Evolutionary conservation across 2,329 filamentous ascomycete species (phyloP), one percentile per base, ranked within the genome.

Genomic region (Stagonosporopsis tanaceti): DNA sequence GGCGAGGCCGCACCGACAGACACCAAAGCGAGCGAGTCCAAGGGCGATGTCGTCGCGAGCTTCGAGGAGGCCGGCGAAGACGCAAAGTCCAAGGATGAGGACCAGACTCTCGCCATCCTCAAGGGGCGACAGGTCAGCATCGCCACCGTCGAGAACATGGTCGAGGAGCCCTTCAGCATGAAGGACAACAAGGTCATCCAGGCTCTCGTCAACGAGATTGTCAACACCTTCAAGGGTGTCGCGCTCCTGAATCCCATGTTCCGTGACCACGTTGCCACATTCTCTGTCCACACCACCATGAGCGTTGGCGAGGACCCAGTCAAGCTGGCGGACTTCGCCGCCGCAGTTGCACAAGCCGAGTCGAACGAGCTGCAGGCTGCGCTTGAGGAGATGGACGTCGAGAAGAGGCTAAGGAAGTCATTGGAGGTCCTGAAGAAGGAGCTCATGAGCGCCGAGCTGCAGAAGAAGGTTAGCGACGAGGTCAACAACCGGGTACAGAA

Each of bases 181-280:
- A 92, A 92, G 73, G 96, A 94, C 78, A 95, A 90, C 70, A 89
- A 89, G 17, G 88, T 95, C 32, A 93, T 98, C 59, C 89, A 92
- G 53, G 95, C 95, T 12, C 88, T 99, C 42, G 95, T 94, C 47
- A 97, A 94, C 71, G 96, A 99, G 79, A 98, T 99, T 60, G 93
- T 99, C 74, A 98, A 97, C 75, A 95, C 97, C 0, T 98, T 97
- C 83, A 98, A 97, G 79, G 93, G 98, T 75, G 92, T 99, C 51
- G 94, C 94, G 9, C 90, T 88, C 41, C 87, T 97, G 78, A 99
- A 98, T 79, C 92, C 91, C 58, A 84, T 99, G 20, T 99, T 99
- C 83, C 87, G 94, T 56, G 95, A 99, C 71, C 95, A 99, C 73
- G 96, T 99, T 53, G 96, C 93, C 0, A 96, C 94, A 1, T 99